These are phyloP conservation scores for Stemphylium beticola DNA, from an alignment of 2,329 filamentous ascomycete species.

Conservation along the genomic window DNA sequence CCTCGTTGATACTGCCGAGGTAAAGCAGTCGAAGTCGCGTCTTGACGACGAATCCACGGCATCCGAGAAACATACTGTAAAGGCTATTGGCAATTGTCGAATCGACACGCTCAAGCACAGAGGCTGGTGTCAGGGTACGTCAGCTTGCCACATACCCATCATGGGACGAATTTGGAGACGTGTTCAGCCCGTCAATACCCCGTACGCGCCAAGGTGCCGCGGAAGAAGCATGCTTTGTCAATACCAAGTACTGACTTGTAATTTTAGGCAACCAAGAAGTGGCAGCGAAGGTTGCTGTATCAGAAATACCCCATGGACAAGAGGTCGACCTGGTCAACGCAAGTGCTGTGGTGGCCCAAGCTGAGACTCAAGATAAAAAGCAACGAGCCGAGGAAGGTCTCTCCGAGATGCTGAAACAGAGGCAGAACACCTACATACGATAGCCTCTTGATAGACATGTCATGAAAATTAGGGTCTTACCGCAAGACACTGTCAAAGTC, in stretches of 20 bases:
- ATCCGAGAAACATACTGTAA: slow-evolving; percentile 29
- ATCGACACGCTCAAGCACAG: slow-evolving; percentile 33
- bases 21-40: slow-evolving; percentile 24
- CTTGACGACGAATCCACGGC: slow-evolving; percentile 21
- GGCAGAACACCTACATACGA: slow-evolving; percentile 43
- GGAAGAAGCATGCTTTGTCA: no score
- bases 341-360: slow-evolving; percentile 28
- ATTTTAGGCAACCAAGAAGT: slow-evolving; percentile 22
- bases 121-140: slow-evolving; percentile 23
- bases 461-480: slow-evolving; percentile 41
- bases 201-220: neutral
- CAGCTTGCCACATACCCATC: neutral
- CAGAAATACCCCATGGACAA: slow-evolving; percentile 47
- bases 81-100: slow-evolving; percentile 34
- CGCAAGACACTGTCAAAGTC: slow-evolving; percentile 20
- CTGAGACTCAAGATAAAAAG: slow-evolving; percentile 18
- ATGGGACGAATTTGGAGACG: no score
- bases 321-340: slow-evolving; percentile 48
- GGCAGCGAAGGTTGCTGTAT: slow-evolving; percentile 51
- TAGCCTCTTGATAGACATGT: slow-evolving; percentile 49
- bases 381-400: slow-evolving; percentile 25
- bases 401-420: slow-evolving; percentile 29
- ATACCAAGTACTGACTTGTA: neutral
- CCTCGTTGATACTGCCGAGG: slow-evolving; percentile 19
- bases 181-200: no score